Base-by-base conservation (phyloP, 768 basidiomycete genomes). In the Leccinum longicurvipes region DNA sequence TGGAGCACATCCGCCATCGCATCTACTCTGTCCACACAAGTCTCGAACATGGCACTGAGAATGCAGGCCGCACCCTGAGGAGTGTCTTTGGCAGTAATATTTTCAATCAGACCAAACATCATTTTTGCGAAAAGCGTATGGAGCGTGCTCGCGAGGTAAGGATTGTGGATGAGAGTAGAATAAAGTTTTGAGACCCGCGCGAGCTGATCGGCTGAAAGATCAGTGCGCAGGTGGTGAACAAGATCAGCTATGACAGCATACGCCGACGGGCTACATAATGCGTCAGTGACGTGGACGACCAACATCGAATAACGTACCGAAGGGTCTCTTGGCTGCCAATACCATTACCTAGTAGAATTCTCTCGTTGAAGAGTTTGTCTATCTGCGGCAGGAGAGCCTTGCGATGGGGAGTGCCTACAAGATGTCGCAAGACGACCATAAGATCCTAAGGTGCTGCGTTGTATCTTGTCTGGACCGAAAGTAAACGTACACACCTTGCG, bases 91-190 rank as follows among this genome's bases (percentile, higher is more conserved):
- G 79, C 73, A 23, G 88, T 73, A 42, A 98, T 86, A 46, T 84
- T 81, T 53, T 98, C 97, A 42, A 91, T 82, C 47, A 97, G 79
- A 59, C 89, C 90, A 65, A 93, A 89, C 69, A 98, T 86, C 74
- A 97, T 86, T 72, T 98, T 98, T 51, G 89, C 88, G 60, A 91
- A 92, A 68, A 98, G 79, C 12, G 91, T 91, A 66, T 98, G 94
- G 31, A 95, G 83, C 53, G 82, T 85, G 62, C 82, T 85, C 9
- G 84, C 80, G 46, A 95, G 81, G 19, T 89, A 85, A 2, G 91
- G 82, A 66, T 97, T 93, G 73, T 98, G 96, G 49, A 97, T 82
- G 66, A 92, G 85, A 48, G 86, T 84, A 1, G 93, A 90, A 69
- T 91, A 97, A 51, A 91, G 83, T 63, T 89, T 84, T 24, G 93